Evolutionary conservation across 345 rosid genomes (phyloP).

Genomic region (Eucalyptus viminalis): DNA sequence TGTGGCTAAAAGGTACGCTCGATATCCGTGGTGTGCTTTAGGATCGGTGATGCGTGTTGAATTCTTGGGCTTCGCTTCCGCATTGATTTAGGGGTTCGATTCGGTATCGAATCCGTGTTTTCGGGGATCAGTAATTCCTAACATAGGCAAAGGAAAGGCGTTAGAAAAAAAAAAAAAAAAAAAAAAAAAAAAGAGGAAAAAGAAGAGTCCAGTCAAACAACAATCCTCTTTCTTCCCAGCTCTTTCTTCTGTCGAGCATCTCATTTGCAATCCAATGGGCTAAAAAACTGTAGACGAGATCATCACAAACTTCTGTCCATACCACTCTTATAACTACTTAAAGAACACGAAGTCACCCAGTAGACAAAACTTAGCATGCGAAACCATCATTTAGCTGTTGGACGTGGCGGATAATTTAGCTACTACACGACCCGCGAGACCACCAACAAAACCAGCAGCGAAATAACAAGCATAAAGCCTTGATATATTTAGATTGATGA

Average conservation of each 20-base stretch:
- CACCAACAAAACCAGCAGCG: background rate
- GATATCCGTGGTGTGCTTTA: no score
- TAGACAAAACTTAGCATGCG: background rate
- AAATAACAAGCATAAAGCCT: background rate
- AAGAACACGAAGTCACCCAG: background rate
- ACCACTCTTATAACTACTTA: background rate
- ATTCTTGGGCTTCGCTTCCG: no score
- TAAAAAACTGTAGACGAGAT: background rate
- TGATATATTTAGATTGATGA: background rate
- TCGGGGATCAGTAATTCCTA: no score
- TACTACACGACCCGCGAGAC: background rate
- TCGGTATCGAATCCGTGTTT: no score
- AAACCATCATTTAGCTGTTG: background rate
- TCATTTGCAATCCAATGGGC: background rate
- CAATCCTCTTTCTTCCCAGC: background rate
- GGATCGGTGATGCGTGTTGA: no score
- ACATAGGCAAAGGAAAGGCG: background rate
- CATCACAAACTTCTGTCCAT: background rate
- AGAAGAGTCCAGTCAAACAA: background rate
- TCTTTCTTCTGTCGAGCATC: background rate
- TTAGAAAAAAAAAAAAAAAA: background rate
- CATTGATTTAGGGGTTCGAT: no score
- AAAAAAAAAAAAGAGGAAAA: no score
- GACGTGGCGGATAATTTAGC: background rate
- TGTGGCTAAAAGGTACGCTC: no score